Percentiles rank a stretch among this genome's conserved stretches.
Evolutionary conservation across 2,329 filamentous ascomycete species (phyloP).

Genomic region (Aspergillus hortae): DNA sequence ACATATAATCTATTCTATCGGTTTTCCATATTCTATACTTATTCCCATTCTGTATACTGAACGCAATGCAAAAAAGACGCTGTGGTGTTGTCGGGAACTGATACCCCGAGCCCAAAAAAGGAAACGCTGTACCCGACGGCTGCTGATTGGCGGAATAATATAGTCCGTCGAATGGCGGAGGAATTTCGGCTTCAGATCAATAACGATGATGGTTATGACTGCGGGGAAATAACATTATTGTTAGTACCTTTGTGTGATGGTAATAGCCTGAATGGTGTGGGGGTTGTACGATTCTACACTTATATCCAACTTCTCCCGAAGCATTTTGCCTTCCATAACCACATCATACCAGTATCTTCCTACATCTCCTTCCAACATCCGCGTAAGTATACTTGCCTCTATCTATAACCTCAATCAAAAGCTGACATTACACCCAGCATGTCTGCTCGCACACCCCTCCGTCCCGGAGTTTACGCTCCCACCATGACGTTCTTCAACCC

Average conservation of each 20-base stretch:
- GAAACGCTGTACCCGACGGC: neutral
- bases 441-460: conserved; percentile 56
- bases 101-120: neutral
- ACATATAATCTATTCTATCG: too few species aligned
- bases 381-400: too few species aligned
- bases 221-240: neutral
- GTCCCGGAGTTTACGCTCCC: conserved; percentile 80
- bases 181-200: neutral
- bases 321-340: too few species aligned
- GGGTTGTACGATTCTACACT: too few species aligned
- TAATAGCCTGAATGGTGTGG: too few species aligned
- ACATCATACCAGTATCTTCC: too few species aligned
- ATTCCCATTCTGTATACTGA: too few species aligned
- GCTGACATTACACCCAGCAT: conserved; percentile 7
- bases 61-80: too few species aligned
- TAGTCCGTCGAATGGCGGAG: neutral
- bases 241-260: too few species aligned
- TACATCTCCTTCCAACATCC: too few species aligned
- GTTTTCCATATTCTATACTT: neutral
- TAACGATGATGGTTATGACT: conserved; percentile 1
- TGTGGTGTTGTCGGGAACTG: conserved; percentile 2
- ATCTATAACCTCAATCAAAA: neutral
- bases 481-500: conserved; percentile 89
- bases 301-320: too few species aligned
- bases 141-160: conserved; percentile 8